phyloP scores from a whole-genome alignment of 352 stramenopile genomes.

The Phytopythium oedochilum region DNA sequence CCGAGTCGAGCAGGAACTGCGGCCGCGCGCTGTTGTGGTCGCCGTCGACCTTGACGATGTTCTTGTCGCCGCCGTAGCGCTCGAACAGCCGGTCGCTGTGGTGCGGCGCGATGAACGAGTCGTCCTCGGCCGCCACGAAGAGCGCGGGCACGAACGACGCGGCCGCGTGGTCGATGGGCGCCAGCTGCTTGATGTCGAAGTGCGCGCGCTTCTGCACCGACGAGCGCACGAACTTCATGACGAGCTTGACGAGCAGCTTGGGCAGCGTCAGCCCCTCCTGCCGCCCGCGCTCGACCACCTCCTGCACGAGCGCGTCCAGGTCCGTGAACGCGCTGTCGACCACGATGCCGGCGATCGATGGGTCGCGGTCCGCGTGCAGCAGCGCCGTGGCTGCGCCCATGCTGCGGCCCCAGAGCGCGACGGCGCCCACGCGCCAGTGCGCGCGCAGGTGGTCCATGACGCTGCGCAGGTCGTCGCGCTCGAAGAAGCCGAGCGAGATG shows the following conservation, averaged over 20 bases:
- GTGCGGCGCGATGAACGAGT: constrained; percentile 93
- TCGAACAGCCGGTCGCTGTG: constrained; percentile 81
- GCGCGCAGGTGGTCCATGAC: constrained; percentile 93
- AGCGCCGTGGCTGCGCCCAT: constrained; percentile 98
- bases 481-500: constrained; percentile 97
- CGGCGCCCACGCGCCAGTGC: constrained; percentile 89
- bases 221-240: constrained; percentile 88
- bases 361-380: constrained; percentile 96
- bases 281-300: constrained; percentile 96
- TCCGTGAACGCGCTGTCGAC: constrained; percentile 97
- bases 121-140: constrained; percentile 93
- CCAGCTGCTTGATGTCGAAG: constrained; percentile 81
- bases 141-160: constrained; percentile 96
- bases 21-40: constrained; percentile 97
- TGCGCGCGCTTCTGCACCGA: constrained; percentile 90
- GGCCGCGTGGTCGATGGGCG: constrained; percentile 85
- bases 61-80: constrained; percentile 97
- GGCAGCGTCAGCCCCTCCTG: constrained; percentile 92
- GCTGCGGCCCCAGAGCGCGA: constrained; percentile 96
- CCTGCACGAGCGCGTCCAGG: constrained; percentile 93
- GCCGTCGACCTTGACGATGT: constrained; percentile 96
- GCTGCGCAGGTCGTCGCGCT: constrained; percentile 85
- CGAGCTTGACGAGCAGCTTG: constrained; percentile 88
- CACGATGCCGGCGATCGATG: constrained; percentile 96
- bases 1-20: constrained; percentile 94